Evolutionary conservation across 768 basidiomycete species (phyloP), one percentile per base, ranked within the genome.

Genomic region (Rhodotorula babjevae): DNA sequence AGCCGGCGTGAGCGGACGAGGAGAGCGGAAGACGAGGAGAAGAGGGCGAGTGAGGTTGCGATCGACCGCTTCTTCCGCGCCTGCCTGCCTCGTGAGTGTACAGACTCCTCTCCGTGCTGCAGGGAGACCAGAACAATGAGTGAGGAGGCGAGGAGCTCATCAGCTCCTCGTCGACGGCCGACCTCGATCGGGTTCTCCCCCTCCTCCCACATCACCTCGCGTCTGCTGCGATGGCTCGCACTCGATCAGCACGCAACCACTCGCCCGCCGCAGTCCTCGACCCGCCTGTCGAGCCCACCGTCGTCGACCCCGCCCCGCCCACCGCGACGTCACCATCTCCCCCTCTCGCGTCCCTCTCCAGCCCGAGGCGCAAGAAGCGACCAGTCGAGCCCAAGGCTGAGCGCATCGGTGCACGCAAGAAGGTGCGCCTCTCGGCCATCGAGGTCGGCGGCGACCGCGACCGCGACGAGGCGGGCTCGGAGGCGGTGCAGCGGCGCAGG

Each of bases 301-400:
- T 1, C 10, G 18, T 19, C 15, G 31, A 57, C 11, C 56, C 56
- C 21, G 4, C 56, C 19, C 33, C 56, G 9, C 7, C 33, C 56
- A 10, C 10, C 53, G n/a, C 31, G 18, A 16, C 33, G 33, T 29
- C 53, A 27, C 7, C 29, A 15, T 27, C 33, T 33, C 31, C 31
- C 2, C 9, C 56, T 19, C n/a, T 0, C 29, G 53, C 56, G 19
- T 12, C 33, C 8, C 9, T 31, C 56, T 5, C 31, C 9, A 31
- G 19, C 9, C 18, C 56, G 3, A 33, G 16, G 33, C 56, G 25
- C 9, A 65, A 53, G 23, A 42, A 56, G 29, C 62, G 63, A 9
- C 63, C 63, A 44, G 63, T 65, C 40, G 53, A 65, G 31, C 63
- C 63, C 42, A n/a, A n/a, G 36, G 29, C 14, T 3, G 63, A 55